Evolutionary conservation across 805 yeast species (phyloP), one percentile per base, ranked within the genome.

Genomic region (Kodamaea hsintzibuensis): DNA sequence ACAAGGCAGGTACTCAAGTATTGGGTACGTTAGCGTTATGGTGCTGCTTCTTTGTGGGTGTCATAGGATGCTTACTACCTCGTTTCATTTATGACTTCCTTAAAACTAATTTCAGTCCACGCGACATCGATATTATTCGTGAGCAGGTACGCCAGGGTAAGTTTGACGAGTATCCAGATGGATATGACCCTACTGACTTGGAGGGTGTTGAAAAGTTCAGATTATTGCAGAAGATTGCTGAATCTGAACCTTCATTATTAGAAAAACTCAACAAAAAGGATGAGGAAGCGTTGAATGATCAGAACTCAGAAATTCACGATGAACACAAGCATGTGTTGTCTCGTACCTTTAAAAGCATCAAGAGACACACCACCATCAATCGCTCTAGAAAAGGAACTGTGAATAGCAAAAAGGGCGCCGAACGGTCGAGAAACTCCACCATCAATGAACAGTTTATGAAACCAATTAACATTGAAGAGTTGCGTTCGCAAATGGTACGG

Each of bases 151-250:
- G 69, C 22, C 74, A 79, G 52, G 95, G 95, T 47, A 88, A 85
- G 60, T 88, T 81, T 61, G 83, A 76, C 55, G 82, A 79, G 38
- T 88, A 84, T 64, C 91, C 91, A 9, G 71, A 66, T 9, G 78
- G 81, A 51, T 88, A 86, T 65, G 96, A 88, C 66, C 96, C 96
- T 44, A 88, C 96, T 2, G 92, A 88, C 68, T 90, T 62, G n/a
- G 75, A 68, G 39, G 80, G 75, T 56, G 64, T 76, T 47, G 80
- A 76, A 55, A 69, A 68, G 57, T 74, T 68, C 55, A 62, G 77
- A 49, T 55, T 67, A 17, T 62, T 75, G 42, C 65, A 60, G 19
- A 67, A 69, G 44, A 62, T 74, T 19, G 70, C 70, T 22, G 66
- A 69, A 16, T 61, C 62, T 7, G 73, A 73, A 51, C 75, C 77